Conservation (phyloP, 2,329 filamentous ascomycete genomes). For the Epichloe coenophiala region DNA sequence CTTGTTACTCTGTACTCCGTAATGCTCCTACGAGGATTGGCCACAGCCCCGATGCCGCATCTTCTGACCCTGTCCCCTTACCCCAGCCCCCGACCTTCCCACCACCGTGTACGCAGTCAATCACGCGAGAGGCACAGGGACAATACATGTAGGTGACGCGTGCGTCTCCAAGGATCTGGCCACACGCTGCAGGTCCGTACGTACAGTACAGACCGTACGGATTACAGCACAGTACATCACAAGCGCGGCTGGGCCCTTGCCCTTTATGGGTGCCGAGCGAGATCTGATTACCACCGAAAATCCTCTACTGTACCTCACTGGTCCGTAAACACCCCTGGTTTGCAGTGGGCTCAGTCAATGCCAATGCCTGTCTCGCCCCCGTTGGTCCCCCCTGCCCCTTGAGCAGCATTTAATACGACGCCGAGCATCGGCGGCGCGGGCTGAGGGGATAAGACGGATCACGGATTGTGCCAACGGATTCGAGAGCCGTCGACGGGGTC, state of each 20-base stretch:
- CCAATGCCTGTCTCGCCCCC: background rate
- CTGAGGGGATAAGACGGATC: too few relatives aligned
- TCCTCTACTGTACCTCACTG: slow-evolving; percentile 6
- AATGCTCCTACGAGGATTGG: background rate
- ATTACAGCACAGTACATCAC: too few relatives aligned
- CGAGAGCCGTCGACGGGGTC: too few relatives aligned
- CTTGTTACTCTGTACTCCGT: background rate
- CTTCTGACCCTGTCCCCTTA: too few relatives aligned
- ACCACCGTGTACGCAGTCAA: background rate
- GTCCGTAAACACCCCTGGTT: too few relatives aligned
- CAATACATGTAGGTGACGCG: too few relatives aligned
- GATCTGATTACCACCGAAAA: slow-evolving; percentile 8
- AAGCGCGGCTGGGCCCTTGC: background rate
- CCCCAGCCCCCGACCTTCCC: background rate
- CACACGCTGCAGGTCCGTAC: slow-evolving; percentile 6
- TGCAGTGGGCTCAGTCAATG: background rate
- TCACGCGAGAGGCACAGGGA: too few relatives aligned
- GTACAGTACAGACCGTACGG: slow-evolving; percentile 1
- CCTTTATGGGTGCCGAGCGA: slow-evolving; percentile 2
- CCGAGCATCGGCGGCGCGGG: too few relatives aligned
- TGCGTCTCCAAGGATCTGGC: slow-evolving; percentile 5
- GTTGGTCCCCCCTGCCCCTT: too few relatives aligned
- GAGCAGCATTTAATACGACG: too few relatives aligned
- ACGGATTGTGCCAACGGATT: too few relatives aligned
- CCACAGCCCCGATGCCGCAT: slow-evolving; percentile 4